These are phyloP conservation scores for Ganoderma meredithae DNA, from an alignment of 1,284 basidiomycete species.

Conservation along the genomic window DNA sequence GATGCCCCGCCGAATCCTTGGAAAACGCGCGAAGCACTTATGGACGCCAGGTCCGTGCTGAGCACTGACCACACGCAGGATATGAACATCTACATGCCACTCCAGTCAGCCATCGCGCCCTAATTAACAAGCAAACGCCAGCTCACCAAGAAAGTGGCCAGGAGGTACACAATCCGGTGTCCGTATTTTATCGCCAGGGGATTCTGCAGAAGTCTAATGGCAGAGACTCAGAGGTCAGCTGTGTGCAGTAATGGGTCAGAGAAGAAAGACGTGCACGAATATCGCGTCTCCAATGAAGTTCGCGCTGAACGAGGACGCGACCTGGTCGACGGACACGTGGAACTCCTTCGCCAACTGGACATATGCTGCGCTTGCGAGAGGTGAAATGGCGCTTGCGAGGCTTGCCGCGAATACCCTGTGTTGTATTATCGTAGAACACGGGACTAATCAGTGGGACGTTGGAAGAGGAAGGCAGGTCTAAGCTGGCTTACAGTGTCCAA, in stretches of 20 bases:
- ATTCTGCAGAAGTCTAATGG: slow-evolving; percentile 47
- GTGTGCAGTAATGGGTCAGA: neutral
- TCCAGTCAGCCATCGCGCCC: no score
- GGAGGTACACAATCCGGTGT: slow-evolving; percentile 51
- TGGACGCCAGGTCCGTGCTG: slow-evolving; percentile 49
- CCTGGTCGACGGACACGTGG: slow-evolving; percentile 47
- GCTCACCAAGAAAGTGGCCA: slow-evolving; percentile 47
- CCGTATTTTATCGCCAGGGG: slow-evolving; percentile 53
- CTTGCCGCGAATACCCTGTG: slow-evolving; percentile 44
- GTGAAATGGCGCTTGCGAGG: slow-evolving; percentile 51
- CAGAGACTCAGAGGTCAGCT: no score
- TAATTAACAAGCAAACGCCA: slow-evolving; percentile 1
- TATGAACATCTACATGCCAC: slow-evolving; percentile 48
- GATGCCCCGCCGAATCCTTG: slow-evolving; percentile 57
- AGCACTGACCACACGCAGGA: slow-evolving; percentile 53
- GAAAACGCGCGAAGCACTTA: slow-evolving; percentile 51
- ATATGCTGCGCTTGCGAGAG: slow-evolving; percentile 52
- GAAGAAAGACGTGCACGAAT: slow-evolving; percentile 42
- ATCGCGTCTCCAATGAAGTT: slow-evolving; percentile 50
- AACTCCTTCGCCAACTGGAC: slow-evolving; percentile 48
- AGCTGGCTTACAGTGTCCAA: slow-evolving; percentile 46
- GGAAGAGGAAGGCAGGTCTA: no score
- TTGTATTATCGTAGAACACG: no score
- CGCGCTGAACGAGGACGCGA: slow-evolving; percentile 50
- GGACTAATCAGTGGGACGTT: no score